These are phyloP conservation scores for Allium fistulosum DNA, from an alignment of 106 monocot species.

Conservation along the genomic window DNA sequence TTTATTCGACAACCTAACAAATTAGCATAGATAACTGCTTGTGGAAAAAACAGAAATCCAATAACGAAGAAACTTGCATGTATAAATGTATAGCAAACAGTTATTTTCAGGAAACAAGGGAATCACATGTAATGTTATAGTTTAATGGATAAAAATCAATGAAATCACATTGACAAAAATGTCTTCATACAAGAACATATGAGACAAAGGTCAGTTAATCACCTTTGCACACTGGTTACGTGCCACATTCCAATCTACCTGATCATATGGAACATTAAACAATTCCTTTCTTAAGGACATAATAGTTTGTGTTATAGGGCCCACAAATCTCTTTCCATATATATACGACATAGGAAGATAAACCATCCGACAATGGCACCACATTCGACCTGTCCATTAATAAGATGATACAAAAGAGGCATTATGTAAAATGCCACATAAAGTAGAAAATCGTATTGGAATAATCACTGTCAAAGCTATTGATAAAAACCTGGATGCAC, in stretches of 20 bases:
- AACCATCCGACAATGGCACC: constrained; percentile 92
- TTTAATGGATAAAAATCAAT: too few species aligned
- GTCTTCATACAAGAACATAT: background rate
- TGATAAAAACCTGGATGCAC: constrained; percentile 71
- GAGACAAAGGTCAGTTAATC: constrained; percentile 1
- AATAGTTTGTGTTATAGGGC: constrained; percentile 54
- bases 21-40: too few species aligned
- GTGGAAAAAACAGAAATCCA: too few species aligned
- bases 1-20: too few species aligned
- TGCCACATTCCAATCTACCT: constrained; percentile 77
- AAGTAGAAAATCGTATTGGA: too few species aligned
- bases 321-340: constrained; percentile 96
- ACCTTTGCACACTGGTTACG: constrained; percentile 94
- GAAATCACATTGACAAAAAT: too few species aligned
- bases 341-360: constrained; percentile 89
- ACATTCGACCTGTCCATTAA: constrained; percentile 65
- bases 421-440: too few species aligned
- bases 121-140: too few species aligned
- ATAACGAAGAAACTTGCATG: too few species aligned
- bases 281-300: constrained; percentile 71
- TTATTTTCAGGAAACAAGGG: too few species aligned
- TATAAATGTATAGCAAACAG: too few species aligned
- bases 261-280: constrained; percentile 43
- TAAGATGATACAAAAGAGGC: background rate
- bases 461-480: too few species aligned